Evolutionary conservation across 2,329 filamentous ascomycete genomes (phyloP), one percentile per base, ranked within the genome.

Genomic region (Myriosclerotinia scirpicola): DNA sequence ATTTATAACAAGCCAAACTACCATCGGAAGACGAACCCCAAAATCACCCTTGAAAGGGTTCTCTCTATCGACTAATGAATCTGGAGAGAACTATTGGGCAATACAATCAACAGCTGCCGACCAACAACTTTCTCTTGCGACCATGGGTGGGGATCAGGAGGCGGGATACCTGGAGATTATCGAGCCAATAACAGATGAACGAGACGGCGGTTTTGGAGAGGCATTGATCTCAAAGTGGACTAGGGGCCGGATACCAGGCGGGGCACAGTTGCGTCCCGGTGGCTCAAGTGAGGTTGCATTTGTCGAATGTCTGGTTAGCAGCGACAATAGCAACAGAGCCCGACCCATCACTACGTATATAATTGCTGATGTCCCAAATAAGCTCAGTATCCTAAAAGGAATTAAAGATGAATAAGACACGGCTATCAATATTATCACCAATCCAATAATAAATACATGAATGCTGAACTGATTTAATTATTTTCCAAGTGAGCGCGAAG

Each of bases 251-350:
- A 15, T 30, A 5, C 52, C 52, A 12, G 8, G 5, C 9, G 6
- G 3, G 12, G 11, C 11, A 34, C 11, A 0, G 2, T 14, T 3
- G 12, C 12, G 15, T 8, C 42, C 1, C 1, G 1, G 26, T 34
- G 12, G 0, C 1, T 20, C 9, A 2, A 6, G 3, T n/a, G 12
- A 30, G 2, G 6, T 7, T 20, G 26, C 3, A 1, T 34, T 48
- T 3, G 6, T 59, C 6, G 42, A 59, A 17, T 36, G 1, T 48
- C 42, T 48, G 11, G 4, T 22, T 48, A 15, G 34, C 8, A 38
- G 6, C 7, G 1, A 36, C 17, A 6, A 15, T 7, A 17, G 14
- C 2, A 2, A 36, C 12, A 11, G 6, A 34, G 17, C 2, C n/a
- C 11, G 1, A 11, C 12, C 17, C 11, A 9, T 36, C 7, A 48